Conservation (phyloP, 208 protist species). For the Crithidia acanthocephali region DNA sequence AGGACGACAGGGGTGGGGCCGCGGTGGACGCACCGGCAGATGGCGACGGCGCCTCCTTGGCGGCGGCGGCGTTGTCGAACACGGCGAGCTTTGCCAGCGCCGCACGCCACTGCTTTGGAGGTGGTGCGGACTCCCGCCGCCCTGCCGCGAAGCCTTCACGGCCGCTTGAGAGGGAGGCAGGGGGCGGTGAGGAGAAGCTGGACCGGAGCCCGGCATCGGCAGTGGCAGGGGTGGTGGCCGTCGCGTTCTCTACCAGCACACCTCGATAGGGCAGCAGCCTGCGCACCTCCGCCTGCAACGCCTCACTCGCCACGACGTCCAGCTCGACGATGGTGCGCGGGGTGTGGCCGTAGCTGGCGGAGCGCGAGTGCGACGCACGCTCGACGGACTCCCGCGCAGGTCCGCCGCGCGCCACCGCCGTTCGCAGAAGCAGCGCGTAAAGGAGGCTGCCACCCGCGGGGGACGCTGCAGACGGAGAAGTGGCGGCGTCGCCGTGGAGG, state of each 20-base stretch:
- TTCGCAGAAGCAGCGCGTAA: slow-evolving; percentile 21
- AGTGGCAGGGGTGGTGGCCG: not conserved
- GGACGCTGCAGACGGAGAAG: not conserved
- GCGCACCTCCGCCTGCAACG: slow-evolving; percentile 12
- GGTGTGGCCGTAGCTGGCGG: slow-evolving; percentile 14
- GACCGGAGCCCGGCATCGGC: not conserved
- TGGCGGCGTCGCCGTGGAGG: too few species aligned
- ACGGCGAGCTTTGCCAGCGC: not conserved
- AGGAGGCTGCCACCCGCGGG: slow-evolving; percentile 10
- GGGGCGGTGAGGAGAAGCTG: not conserved
- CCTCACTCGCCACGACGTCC: slow-evolving; percentile 2
- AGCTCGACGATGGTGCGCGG: slow-evolving; percentile 6
- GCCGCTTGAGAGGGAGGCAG: not conserved
- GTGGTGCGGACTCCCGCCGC: not conserved
- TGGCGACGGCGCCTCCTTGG: not conserved
- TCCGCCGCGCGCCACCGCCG: not conserved
- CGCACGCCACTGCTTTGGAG: slow-evolving; percentile 9
- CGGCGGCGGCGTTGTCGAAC: not conserved
- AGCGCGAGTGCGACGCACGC: slow-evolving; percentile 5
- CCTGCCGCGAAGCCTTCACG: not conserved
- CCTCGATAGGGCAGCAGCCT: slow-evolving; percentile 25
- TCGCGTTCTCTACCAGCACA: slow-evolving; percentile 2
- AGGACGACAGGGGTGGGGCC: not conserved
- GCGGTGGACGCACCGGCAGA: not conserved
- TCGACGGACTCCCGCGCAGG: slow-evolving; percentile 8